These are phyloP conservation scores for Boletus tylopilopsis DNA, from an alignment of 768 basidiomycete species.

Conservation along the genomic window DNA sequence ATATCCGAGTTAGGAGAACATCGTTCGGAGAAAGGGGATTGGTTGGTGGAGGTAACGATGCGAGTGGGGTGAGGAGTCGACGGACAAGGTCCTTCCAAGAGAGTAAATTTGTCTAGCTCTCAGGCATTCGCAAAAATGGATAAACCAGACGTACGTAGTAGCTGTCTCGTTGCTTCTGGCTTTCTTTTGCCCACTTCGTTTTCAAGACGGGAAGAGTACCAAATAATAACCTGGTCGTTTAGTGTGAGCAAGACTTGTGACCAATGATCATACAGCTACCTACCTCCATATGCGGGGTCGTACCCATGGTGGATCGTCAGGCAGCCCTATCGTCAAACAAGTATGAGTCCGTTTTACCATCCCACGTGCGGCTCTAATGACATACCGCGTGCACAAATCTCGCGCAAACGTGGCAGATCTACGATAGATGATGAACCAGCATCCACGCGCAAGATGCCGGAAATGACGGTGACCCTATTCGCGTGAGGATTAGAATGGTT, in stretches of 20 bases:
- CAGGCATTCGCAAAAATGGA: background rate
- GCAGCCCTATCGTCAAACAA: conserved; percentile 48
- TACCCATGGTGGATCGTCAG: conserved; percentile 71
- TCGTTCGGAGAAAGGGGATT: conserved; percentile 42
- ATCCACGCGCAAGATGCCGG: conserved; percentile 52
- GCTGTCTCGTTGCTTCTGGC: conserved; percentile 56
- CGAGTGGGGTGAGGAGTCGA: conserved; percentile 56
- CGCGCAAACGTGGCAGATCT: conserved; percentile 53
- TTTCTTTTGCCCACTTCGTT: conserved; percentile 54
- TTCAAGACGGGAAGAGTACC: conserved; percentile 58
- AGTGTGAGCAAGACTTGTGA: too few species aligned
- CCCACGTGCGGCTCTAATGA: background rate
- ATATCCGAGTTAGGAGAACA: conserved; percentile 43
- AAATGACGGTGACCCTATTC: conserved; percentile 50
- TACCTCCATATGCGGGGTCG: conserved; percentile 78
- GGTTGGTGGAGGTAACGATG: conserved; percentile 39
- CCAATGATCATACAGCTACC: conserved; percentile 19
- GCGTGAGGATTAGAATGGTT: background rate
- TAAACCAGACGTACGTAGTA: conserved; percentile 59
- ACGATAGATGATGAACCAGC: conserved; percentile 44
- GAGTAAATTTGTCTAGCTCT: conserved; percentile 8
- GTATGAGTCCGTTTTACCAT: background rate
- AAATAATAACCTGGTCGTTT: conserved; percentile 49
- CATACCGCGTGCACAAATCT: conserved; percentile 60
- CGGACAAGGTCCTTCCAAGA: conserved; percentile 59